Evolutionary conservation across 2,329 filamentous ascomycete genomes (phyloP).

Genomic region (Escovopsis sp.): DNA sequence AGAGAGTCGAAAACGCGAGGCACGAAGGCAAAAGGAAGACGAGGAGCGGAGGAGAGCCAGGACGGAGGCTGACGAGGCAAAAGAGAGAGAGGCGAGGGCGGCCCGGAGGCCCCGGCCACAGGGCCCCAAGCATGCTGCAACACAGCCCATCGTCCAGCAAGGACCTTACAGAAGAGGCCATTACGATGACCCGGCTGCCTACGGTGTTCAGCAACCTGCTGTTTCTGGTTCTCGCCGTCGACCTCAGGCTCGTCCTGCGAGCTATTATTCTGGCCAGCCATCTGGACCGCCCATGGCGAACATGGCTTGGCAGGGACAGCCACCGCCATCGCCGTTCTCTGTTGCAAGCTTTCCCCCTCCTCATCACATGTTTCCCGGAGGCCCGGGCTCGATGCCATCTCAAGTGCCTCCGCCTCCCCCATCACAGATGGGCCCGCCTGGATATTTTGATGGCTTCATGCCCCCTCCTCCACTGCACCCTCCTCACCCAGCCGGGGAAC

Average conservation of each 20-base stretch:
- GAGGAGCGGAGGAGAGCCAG: constrained; percentile 7
- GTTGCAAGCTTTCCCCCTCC: constrained; percentile 20
- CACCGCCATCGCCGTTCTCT: constrained; percentile 10
- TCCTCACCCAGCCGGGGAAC: constrained; percentile 13
- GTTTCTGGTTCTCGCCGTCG: constrained; percentile 17
- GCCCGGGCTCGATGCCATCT: constrained; percentile 10
- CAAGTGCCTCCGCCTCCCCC: constrained; percentile 14
- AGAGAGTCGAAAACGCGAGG: constrained; percentile 11
- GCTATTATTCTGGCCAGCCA: constrained; percentile 21
- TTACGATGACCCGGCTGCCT: constrained; percentile 21
- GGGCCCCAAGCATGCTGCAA: constrained; percentile 17
- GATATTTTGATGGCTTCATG: constrained; percentile 18
- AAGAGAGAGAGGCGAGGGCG: constrained; percentile 13
- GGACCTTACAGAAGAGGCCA: constrained; percentile 15
- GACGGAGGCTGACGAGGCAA: constrained; percentile 5
- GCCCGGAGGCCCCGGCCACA: constrained; percentile 16
- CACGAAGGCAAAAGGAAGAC: constrained; percentile 11
- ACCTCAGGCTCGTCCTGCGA: constrained; percentile 20
- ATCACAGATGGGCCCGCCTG: constrained; percentile 14
- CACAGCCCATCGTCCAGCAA: constrained; percentile 20
- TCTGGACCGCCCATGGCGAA: constrained; percentile 12
- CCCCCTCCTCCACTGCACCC: constrained; percentile 10
- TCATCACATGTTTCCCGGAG: constrained; percentile 8
- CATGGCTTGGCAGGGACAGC: constrained; percentile 15
- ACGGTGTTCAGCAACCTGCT: constrained; percentile 21